Evolutionary conservation across 768 basidiomycete genomes (phyloP), one percentile per base, ranked within the genome.

Genomic region (Cyathus striatus): DNA sequence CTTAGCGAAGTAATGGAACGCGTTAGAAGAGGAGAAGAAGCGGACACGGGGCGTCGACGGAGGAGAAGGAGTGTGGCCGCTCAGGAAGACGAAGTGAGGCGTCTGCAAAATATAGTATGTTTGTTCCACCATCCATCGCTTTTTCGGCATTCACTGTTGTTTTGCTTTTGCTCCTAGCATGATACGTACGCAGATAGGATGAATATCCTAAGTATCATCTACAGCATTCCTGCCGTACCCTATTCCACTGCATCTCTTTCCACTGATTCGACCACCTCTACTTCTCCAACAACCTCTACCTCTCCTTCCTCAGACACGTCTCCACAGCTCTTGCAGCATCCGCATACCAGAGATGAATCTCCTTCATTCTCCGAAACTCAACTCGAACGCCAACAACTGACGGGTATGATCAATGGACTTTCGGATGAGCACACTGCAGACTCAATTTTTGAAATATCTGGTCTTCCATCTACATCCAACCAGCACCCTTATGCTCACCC

Each of bases 151-250:
- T 47, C 40, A 23, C 41, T 36, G 13, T 16, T 23, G 37, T n/a
- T 32, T 41, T 46, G 48, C 10, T 42, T 46, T 45, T 17, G 35
- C 34, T 30, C 40, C 44, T 60, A 93, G 91, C 92, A 94, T 58
- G 92, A 95, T 62, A 94, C 92, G 6, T 95, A 95, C 61, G 90
- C 88, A 45, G 90, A 95, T 62, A 80, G 92, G 40, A 91, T 95
- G 86, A 86, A 88, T 56, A 92, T 94, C 56, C 76, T 95, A 43
- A 88, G 86, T 53, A 74, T 89, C 50, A 90, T 91, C 49, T 92
- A 92, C 69, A 85, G 81, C 60, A 90, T 92, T 60, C 86, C 86
- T 20, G 75, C 85, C 34, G 75, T 80, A 34, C 83, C 84, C 17
- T 79, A 86, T 55, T 73, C 85, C 9, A 75, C 79, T 21, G 61